phyloP scores from a whole-genome alignment of 768 basidiomycete species.

The Udeniomyces megalosporus region DNA sequence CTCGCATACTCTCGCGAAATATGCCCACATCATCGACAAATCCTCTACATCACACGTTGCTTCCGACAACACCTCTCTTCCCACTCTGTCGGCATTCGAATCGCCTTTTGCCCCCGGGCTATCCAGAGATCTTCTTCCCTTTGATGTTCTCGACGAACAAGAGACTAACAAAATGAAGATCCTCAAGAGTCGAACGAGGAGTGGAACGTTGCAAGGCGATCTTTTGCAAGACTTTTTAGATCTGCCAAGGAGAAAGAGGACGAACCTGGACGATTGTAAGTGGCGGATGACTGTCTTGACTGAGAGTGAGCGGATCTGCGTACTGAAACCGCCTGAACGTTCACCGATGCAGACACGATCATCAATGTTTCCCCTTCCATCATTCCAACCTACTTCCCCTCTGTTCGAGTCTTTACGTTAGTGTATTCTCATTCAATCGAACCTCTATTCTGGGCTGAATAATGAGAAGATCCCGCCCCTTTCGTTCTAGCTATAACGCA shows the following conservation, averaged over 20 bases:
- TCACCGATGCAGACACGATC: constrained; percentile 40
- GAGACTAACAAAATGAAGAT: too few relatives aligned
- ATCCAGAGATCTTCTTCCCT: too few relatives aligned
- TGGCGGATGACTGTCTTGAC: background rate
- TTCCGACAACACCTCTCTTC: too few relatives aligned
- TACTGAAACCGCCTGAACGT: too few relatives aligned
- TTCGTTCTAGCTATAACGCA: constrained; percentile 40
- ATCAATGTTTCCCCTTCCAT: constrained; percentile 68
- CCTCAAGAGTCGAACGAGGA: constrained; percentile 18
- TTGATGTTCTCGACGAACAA: too few relatives aligned
- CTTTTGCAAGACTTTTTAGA: constrained; percentile 50
- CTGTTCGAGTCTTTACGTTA: constrained; percentile 58
- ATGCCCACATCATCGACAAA: background rate
- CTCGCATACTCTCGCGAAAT: background rate
- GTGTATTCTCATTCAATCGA: too few relatives aligned
- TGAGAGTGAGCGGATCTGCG: too few relatives aligned
- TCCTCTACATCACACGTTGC: too few relatives aligned
- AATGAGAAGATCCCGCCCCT: too few relatives aligned
- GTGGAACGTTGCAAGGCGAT: constrained; percentile 39
- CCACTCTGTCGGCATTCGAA: too few relatives aligned
- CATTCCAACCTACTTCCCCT: constrained; percentile 74
- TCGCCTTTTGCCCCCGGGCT: too few relatives aligned
- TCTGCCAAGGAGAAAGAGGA: constrained; percentile 32
- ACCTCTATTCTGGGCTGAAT: too few relatives aligned
- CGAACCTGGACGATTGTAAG: constrained; percentile 42